A percentile compares a stretch with the other conserved stretches of the same genome.
Evolutionary conservation across 768 basidiomycete genomes (phyloP).

Genomic region (Calocera cornea): DNA sequence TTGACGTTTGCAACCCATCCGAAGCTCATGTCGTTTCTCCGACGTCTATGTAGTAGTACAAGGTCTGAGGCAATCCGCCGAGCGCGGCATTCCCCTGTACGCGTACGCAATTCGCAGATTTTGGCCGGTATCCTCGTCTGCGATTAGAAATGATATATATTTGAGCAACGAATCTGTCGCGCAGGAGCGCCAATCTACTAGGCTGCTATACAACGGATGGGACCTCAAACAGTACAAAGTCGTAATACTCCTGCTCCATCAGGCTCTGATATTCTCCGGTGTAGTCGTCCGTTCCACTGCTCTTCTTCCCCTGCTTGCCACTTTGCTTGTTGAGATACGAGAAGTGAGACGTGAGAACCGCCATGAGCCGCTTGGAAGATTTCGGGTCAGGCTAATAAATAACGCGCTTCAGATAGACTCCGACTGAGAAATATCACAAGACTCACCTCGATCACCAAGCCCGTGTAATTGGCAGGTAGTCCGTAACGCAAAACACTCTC

Average conservation of each 20-base stretch:
- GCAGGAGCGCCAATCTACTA: background rate
- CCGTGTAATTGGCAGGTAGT: slow-evolving; percentile 79
- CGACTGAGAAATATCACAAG: background rate
- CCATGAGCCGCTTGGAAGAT: slow-evolving; percentile 62
- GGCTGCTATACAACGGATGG: slow-evolving; percentile 58
- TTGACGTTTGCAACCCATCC: background rate
- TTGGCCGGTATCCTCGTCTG: slow-evolving; percentile 3
- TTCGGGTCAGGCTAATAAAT: slow-evolving; percentile 71
- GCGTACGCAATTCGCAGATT: background rate
- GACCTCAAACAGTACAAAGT: slow-evolving; percentile 88
- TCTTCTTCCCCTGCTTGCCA: slow-evolving; percentile 31
- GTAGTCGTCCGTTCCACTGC: slow-evolving; percentile 40
- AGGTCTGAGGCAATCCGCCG: background rate
- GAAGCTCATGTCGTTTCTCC: slow-evolving; percentile 3
- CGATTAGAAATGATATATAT: slow-evolving; percentile 6
- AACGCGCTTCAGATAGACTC: background rate
- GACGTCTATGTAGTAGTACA: slow-evolving; percentile 1
- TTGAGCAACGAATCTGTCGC: background rate
- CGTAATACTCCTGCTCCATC: slow-evolving; percentile 91
- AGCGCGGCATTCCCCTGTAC: slow-evolving; percentile 2
- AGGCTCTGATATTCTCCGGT: slow-evolving; percentile 83
- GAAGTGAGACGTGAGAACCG: slow-evolving; percentile 61
- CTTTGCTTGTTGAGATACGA: slow-evolving; percentile 65
- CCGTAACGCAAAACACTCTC: slow-evolving; percentile 95
- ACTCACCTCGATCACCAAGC: slow-evolving; percentile 62